Evolutionary conservation across 1,284 basidiomycete species (phyloP).

Genomic region (Tetrapyrgos nigripes): DNA sequence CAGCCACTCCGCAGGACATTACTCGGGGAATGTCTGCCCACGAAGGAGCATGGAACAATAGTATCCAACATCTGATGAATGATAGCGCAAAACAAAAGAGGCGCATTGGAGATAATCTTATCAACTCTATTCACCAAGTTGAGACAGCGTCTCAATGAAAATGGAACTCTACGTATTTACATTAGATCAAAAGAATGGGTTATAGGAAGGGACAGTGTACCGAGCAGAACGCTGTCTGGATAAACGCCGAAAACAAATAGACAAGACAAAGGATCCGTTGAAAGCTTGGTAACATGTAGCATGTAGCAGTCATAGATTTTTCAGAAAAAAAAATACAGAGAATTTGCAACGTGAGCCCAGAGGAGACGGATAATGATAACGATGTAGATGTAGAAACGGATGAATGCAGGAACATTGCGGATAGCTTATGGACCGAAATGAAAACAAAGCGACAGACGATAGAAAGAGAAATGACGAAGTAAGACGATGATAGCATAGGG

Average conservation of each 20-base stretch:
- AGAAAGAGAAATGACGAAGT: constrained; percentile 1
- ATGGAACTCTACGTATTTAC: neutral
- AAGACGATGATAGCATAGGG: constrained; percentile 1
- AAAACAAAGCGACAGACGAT: constrained; percentile 12
- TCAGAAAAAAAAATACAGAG: neutral
- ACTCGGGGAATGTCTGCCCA: neutral
- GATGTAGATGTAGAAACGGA: neutral
- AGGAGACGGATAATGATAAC: neutral
- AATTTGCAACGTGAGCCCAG: neutral
- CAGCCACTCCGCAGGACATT: neutral
- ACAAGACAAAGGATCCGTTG: neutral
- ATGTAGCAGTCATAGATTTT: neutral
- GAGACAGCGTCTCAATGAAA: neutral
- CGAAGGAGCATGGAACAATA: neutral
- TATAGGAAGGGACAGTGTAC: neutral
- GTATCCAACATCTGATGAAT: neutral
- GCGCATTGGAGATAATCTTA: neutral
- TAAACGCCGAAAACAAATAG: neutral
- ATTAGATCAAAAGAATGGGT: too few species aligned
- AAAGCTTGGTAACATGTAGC: too few species aligned
- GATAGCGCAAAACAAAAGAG: neutral
- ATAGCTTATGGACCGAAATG: constrained; percentile 9
- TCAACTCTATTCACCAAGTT: neutral
- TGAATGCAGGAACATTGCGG: neutral
- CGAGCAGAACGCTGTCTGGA: neutral